A percentile compares a stretch with the other conserved stretches of the same genome.
These are phyloP conservation scores for Hypoxylon lienhwacheense DNA, from an alignment of 495 filamentous ascomycete genomes.

Conservation along the genomic window DNA sequence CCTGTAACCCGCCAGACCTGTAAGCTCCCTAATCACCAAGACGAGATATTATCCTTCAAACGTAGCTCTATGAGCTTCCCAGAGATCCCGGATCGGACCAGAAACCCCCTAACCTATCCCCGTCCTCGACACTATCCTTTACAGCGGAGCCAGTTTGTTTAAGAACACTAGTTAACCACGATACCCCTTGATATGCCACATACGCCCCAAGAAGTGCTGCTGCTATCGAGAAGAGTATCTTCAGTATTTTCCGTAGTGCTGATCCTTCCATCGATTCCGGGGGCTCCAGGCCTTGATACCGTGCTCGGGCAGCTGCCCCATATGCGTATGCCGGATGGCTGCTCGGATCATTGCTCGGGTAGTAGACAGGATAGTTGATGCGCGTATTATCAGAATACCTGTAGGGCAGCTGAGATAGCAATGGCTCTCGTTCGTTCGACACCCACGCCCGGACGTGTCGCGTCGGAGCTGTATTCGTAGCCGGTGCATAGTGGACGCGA, in stretches of 20 bases:
- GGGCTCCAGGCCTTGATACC: background rate
- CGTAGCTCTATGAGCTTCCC: background rate
- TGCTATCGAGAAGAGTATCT: slow-evolving; percentile 8
- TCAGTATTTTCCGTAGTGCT: slow-evolving; percentile 8
- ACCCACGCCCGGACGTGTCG: background rate
- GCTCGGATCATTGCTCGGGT: slow-evolving; percentile 1
- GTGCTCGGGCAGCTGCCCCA: background rate
- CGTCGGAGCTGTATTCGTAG: background rate
- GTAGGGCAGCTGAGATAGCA: background rate
- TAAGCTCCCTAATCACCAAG: too few relatives aligned
- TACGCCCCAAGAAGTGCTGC: background rate
- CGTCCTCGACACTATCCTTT: background rate
- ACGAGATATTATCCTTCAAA: too few relatives aligned
- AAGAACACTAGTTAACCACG: background rate
- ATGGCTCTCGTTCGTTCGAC: slow-evolving; percentile 11
- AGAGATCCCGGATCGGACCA: slow-evolving; percentile 4
- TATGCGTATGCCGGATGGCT: slow-evolving; percentile 1
- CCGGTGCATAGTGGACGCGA: background rate
- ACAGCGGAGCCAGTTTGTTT: slow-evolving; percentile 2
- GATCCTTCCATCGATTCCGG: background rate
- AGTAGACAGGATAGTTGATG: background rate
- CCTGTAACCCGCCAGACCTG: too few relatives aligned
- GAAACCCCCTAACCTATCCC: background rate
- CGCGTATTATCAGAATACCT: slow-evolving; percentile 5
- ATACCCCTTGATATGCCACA: background rate